A percentile compares a stretch with the other conserved stretches of the same genome.
Evolutionary conservation across 192 early-diverging fungal genomes (phyloP).

Genomic region (Linnemannia zychae): DNA sequence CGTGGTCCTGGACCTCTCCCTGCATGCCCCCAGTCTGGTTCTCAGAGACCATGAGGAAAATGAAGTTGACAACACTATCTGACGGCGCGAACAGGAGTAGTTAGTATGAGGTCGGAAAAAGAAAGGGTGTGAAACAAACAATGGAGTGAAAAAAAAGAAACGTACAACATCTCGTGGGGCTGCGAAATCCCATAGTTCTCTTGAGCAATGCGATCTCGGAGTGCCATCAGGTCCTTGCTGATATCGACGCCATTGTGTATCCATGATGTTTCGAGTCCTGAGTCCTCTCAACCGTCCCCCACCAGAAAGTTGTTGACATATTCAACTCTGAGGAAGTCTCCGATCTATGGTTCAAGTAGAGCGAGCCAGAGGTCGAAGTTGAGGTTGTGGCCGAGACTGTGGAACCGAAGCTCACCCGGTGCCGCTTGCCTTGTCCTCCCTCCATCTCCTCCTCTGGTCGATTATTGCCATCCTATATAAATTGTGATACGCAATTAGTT

Average conservation of each 20-base stretch:
- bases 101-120: slow-evolving; percentile 30
- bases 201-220: slow-evolving; percentile 29
- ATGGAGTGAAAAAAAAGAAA: slow-evolving; percentile 32
- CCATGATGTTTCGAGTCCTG: slow-evolving; percentile 35
- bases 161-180: slow-evolving; percentile 39
- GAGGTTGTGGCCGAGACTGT: slow-evolving; percentile 12
- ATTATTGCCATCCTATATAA: slow-evolving; percentile 9
- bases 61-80: slow-evolving; percentile 30
- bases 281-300: slow-evolving; percentile 25
- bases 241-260: slow-evolving; percentile 31
- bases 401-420: slow-evolving; percentile 17
- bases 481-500: slow-evolving; percentile 5
- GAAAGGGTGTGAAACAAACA: slow-evolving; percentile 19
- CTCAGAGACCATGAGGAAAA: slow-evolving; percentile 36
- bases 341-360: slow-evolving; percentile 33
- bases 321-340: slow-evolving; percentile 25
- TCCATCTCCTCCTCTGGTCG: slow-evolving; percentile 15
- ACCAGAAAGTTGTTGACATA: slow-evolving; percentile 35
- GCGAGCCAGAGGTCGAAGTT: slow-evolving; percentile 13
- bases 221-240: slow-evolving; percentile 33
- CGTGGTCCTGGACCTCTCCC: slow-evolving; percentile 28
- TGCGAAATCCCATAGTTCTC: slow-evolving; percentile 28
- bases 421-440: slow-evolving; percentile 12
- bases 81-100: slow-evolving; percentile 28
- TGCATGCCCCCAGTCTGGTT: slow-evolving; percentile 37